Evolutionary conservation across 306 rosid genomes (phyloP).

Genomic region (Gynostemma pentaphyllum): DNA sequence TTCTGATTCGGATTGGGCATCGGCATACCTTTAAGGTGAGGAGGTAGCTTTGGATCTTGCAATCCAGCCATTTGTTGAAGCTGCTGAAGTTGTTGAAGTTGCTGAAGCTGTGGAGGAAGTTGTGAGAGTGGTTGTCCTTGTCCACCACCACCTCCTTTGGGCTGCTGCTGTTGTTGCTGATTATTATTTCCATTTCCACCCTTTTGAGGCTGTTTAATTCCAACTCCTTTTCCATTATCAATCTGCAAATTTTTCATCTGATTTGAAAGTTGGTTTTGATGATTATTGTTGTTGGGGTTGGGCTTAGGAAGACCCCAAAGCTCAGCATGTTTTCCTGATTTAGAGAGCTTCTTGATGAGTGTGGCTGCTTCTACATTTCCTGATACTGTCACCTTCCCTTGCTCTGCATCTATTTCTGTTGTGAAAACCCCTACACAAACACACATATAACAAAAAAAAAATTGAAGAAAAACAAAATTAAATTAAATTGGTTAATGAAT

Average conservation of each 20-base stretch:
- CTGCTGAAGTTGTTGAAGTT: constrained; percentile 34
- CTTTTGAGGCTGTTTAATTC: constrained; percentile 25
- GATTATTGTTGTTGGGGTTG: constrained; percentile 15
- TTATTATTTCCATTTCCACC: constrained; percentile 43
- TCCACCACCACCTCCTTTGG: constrained; percentile 41
- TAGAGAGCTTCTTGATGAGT: constrained; percentile 73
- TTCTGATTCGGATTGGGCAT: constrained; percentile 33
- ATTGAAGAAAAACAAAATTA: background rate
- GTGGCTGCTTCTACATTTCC: constrained; percentile 77
- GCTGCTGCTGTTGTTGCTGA: too few relatives aligned
- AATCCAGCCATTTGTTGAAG: constrained; percentile 67
- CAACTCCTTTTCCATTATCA: constrained; percentile 45
- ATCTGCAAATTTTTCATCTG: constrained; percentile 70
- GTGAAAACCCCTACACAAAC: constrained; percentile 58
- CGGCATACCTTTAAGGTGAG: constrained; percentile 49
- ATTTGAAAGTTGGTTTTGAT: constrained; percentile 28
- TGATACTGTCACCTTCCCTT: constrained; percentile 80
- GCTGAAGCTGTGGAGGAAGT: constrained; percentile 20
- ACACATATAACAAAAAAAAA: background rate
- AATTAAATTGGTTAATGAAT: background rate
- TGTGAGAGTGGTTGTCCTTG: too few relatives aligned
- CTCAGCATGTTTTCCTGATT: constrained; percentile 96
- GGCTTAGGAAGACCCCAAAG: constrained; percentile 63
- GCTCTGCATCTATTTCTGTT: constrained; percentile 75
- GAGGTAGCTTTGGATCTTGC: constrained; percentile 52